Percentiles rank a stretch among this genome's conserved stretches.
Conservation (phyloP, 2,329 filamentous ascomycete genomes). For the Fusarium euwallaceae region DNA sequence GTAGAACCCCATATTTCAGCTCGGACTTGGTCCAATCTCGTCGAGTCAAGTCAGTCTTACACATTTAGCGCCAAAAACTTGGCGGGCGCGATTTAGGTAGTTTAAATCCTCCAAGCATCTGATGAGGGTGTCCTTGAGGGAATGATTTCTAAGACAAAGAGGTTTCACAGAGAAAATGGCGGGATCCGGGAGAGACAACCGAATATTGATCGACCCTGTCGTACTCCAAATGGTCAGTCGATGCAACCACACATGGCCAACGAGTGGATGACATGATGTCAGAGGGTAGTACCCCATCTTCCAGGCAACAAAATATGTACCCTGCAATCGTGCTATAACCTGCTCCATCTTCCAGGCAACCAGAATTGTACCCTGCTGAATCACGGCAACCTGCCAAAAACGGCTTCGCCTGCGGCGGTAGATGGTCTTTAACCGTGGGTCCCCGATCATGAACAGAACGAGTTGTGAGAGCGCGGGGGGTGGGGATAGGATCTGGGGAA, state of each 20-base stretch:
- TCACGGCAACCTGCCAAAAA: background rate
- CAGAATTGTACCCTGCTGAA: slow-evolving; percentile 3
- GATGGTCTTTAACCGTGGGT: background rate
- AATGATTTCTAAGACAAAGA: background rate
- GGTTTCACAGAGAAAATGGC: background rate
- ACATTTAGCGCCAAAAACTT: background rate
- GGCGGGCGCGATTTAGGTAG: background rate
- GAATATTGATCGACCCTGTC: background rate
- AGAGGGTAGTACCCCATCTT: slow-evolving; percentile 1
- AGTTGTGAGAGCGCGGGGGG: background rate
- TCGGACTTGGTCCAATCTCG: background rate
- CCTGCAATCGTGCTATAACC: slow-evolving; percentile 5
- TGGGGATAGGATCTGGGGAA: slow-evolving; percentile 1
- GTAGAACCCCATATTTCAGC: slow-evolving; percentile 1
- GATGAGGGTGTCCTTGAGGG: background rate
- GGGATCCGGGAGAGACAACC: background rate
- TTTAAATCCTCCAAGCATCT: background rate
- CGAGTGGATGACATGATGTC: slow-evolving; percentile 9
- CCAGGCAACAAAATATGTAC: slow-evolving; percentile 6
- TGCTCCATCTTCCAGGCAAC: slow-evolving; percentile 1
- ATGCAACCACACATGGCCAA: background rate
- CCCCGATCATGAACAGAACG: background rate
- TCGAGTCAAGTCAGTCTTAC: background rate
- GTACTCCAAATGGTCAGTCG: background rate
- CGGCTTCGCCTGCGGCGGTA: background rate